Percentiles rank a stretch among this genome's conserved stretches.
Evolutionary conservation across 208 protist species (phyloP).

Genomic region (Crithidia thermophila): DNA sequence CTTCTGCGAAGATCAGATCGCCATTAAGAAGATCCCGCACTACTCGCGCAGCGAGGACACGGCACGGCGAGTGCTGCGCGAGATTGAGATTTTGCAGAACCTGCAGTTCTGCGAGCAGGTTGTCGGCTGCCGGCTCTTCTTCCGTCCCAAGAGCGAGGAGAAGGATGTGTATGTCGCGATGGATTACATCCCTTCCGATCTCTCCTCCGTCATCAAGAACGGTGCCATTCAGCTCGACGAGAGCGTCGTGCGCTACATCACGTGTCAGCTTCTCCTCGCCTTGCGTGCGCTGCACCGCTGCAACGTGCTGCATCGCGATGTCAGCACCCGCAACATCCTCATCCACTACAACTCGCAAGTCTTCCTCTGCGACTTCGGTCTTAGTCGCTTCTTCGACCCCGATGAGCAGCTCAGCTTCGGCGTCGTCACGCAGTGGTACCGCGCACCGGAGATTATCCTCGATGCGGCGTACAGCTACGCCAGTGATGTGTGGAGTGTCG

Average conservation of each 20-base stretch:
- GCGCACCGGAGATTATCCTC: slow-evolving; percentile 93
- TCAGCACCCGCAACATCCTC: slow-evolving; percentile 92
- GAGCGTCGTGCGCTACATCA: slow-evolving; percentile 85
- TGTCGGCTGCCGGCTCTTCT: slow-evolving; percentile 85
- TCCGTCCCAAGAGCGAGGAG: slow-evolving; percentile 84
- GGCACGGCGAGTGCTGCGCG: slow-evolving; percentile 82
- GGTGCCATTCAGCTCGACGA: slow-evolving; percentile 75
- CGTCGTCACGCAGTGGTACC: slow-evolving; percentile 93
- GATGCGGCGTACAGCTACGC: slow-evolving; percentile 86
- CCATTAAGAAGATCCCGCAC: slow-evolving; percentile 92
- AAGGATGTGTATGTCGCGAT: slow-evolving; percentile 94
- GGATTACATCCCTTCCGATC: slow-evolving; percentile 88
- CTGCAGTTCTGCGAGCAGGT: slow-evolving; percentile 91
- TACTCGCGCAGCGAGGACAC: slow-evolving; percentile 84
- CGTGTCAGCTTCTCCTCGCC: slow-evolving; percentile 86
- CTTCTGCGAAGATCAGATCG: slow-evolving; percentile 78
- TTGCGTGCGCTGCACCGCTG: slow-evolving; percentile 89
- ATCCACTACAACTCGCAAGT: slow-evolving; percentile 86
- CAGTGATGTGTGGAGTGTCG: slow-evolving; percentile 91
- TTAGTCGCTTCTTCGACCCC: slow-evolving; percentile 92
- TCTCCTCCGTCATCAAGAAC: slow-evolving; percentile 86
- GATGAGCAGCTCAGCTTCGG: slow-evolving; percentile 92
- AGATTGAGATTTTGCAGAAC: slow-evolving; percentile 88
- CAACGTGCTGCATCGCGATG: slow-evolving; percentile 85
- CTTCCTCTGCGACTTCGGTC: slow-evolving; percentile 92